A percentile compares a stretch with the other conserved stretches of the same genome.
These are phyloP conservation scores for Coemansia sp. DNA, from an alignment of 192 early-diverging fungal genomes.

Conservation along the genomic window DNA sequence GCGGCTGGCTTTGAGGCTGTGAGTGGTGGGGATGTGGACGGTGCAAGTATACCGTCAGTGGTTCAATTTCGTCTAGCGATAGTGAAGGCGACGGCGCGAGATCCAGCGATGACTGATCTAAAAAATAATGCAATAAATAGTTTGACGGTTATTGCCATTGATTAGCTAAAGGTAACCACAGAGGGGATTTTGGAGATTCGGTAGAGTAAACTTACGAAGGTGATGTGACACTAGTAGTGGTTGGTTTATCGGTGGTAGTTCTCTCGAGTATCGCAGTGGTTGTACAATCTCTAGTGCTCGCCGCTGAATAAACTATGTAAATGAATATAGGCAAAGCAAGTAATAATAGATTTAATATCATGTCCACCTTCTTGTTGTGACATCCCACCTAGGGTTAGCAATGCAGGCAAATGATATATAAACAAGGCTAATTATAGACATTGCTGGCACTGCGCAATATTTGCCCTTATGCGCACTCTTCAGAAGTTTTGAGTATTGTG, in stretches of 20 bases:
- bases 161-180: not conserved
- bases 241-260: conserved; percentile 47
- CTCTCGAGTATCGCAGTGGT: conserved; percentile 30
- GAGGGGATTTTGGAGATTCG: not conserved
- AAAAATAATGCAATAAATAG: not conserved
- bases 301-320: conserved; percentile 45
- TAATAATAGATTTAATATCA: not conserved
- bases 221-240: conserved; percentile 32
- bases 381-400: too few relatives aligned
- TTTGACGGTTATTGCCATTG: not conserved
- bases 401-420: not conserved
- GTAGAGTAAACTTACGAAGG: conserved; percentile 27
- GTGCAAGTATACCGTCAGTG: conserved; percentile 40
- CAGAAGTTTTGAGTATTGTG: not conserved
- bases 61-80: conserved; percentile 32
- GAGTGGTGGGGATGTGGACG: conserved; percentile 24
- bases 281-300: conserved; percentile 40
- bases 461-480: not conserved
- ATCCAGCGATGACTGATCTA: conserved; percentile 35
- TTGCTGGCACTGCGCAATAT: not conserved
- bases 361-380: not conserved
- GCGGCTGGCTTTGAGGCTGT: conserved; percentile 10
- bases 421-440: not conserved
- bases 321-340: not conserved
- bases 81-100: conserved; percentile 33